Evolutionary conservation across 768 basidiomycete genomes (phyloP).

Genomic region (Strobilomyces dryophilus): DNA sequence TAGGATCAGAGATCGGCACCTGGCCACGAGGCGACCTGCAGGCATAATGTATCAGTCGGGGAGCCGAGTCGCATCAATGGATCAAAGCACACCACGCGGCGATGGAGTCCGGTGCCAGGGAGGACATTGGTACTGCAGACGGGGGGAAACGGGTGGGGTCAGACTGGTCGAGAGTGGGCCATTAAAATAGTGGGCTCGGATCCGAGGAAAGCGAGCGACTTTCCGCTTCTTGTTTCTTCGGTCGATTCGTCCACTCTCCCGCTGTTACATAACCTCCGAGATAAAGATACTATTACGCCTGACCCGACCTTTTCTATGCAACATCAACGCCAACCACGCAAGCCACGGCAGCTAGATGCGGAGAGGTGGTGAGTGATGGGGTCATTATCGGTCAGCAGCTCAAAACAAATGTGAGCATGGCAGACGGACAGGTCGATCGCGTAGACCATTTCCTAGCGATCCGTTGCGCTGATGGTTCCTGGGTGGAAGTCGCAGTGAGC

Average conservation of each 20-base stretch:
- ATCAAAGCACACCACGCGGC: conserved; percentile 3
- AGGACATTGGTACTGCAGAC: background rate
- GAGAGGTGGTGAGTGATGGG: no score
- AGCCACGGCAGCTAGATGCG: no score
- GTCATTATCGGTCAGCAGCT: background rate
- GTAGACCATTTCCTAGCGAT: conserved; percentile 6
- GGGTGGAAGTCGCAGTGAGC: conserved; percentile 8
- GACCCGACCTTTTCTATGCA: conserved; percentile 12
- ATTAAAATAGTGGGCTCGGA: conserved; percentile 13
- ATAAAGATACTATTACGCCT: conserved; percentile 24
- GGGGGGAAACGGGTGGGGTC: conserved; percentile 1
- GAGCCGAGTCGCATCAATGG: background rate
- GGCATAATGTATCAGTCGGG: background rate
- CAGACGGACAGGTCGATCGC: background rate
- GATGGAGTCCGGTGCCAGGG: background rate
- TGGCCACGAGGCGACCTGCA: background rate
- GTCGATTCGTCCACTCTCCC: conserved; percentile 5
- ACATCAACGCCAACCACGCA: background rate
- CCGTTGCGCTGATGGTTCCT: conserved; percentile 21
- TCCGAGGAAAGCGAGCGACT: conserved; percentile 16
- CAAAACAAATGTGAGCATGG: background rate
- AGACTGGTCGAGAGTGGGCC: background rate
- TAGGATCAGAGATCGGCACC: conserved; percentile 6
- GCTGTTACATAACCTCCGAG: conserved; percentile 24
- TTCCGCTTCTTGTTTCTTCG: conserved; percentile 21